Conservation (phyloP, 257 asterid genomes). For the Cinchona pubescens region DNA sequence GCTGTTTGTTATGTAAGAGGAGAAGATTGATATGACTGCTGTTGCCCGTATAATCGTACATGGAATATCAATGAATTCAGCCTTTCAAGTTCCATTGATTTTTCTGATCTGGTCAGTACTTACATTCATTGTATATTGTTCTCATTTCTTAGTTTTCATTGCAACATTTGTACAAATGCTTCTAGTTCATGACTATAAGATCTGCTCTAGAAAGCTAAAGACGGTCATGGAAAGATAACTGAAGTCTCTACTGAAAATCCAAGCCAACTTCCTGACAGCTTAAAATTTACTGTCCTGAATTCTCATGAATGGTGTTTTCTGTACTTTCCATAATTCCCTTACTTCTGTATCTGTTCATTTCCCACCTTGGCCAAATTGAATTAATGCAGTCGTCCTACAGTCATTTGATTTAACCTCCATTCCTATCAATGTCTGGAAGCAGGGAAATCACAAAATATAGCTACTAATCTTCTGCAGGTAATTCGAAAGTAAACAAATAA, state of each 20-base stretch:
- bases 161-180: background rate
- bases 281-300: background rate
- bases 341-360: no score
- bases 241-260: background rate
- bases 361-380: no score
- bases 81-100: background rate
- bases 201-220: background rate
- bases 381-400: no score
- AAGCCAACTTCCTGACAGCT: background rate
- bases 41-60: conserved; percentile 23
- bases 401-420: no score
- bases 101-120: background rate
- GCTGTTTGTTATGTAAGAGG: conserved; percentile 17
- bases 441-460: background rate
- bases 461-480: background rate
- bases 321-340: background rate
- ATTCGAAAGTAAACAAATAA: background rate
- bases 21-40: conserved; percentile 14
- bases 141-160: background rate
- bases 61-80: conserved; percentile 13
- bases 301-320: background rate
- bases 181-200: background rate
- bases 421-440: background rate
- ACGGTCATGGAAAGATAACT: background rate
- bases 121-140: background rate